Base-by-base conservation (phyloP, 371 early-diverging fungal species). In the Rozella allomycis region DNA sequence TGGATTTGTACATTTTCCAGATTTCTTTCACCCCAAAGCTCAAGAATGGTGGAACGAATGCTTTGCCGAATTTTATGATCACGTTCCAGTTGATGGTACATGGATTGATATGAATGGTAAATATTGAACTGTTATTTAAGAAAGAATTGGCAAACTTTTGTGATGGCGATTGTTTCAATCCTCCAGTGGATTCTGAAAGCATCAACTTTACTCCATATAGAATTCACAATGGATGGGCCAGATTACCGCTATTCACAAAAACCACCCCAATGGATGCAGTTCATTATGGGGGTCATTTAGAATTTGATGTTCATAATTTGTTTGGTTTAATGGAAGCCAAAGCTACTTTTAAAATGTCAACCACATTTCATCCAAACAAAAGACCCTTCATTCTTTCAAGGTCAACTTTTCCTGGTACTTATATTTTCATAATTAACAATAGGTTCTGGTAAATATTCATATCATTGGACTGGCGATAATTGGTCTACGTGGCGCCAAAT, bases 61-160 rank as follows among this genome's bases (percentile, higher is more conserved):
- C 39, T 40, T 67, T 9, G 21, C 18, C 10, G 46, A 45, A 17
- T 70, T 52, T 45, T 41, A 48, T 19, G 38, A 44, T 3, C 40
- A 56, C 17, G 49, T 62, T 16, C 40, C 41, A 3, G 19, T 66
- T 23, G 57, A 67, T 40, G 74, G 74, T 37, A 33, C 69, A 2
- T 72, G 73, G 74, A 68, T 69, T 31, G 72, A 70, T 43, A 68
- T 70, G 70, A 72, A 71, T 36, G 9, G n/a, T n/a, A n/a, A n/a
- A n/a, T n/a, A n/a, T n/a, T n/a, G n/a, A n/a, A n/a, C n/a, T n/a
- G n/a, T n/a, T n/a, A n/a, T n/a, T n/a, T n/a, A n/a, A n/a, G n/a
- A n/a, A n/a, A n/a, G 72, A 73, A 37, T 68, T 72, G 1, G 47
- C 69, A 0, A 54, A 60, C 14, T 74, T 74, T 44, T 55, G 65